Base-by-base conservation (phyloP, 23 red algal species). In the Gracilaria gracilis region DNA sequence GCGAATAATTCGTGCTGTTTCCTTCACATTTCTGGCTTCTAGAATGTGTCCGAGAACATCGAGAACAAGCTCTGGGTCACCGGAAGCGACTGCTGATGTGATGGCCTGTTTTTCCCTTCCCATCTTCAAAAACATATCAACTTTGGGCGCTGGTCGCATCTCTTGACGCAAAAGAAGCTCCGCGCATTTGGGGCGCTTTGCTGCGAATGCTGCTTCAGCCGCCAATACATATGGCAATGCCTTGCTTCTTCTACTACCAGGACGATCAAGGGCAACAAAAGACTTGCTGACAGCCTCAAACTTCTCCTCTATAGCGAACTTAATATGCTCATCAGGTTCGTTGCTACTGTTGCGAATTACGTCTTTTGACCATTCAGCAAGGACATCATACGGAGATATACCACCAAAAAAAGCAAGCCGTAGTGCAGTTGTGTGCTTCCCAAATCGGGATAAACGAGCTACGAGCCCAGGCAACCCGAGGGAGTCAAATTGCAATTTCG, bases 1-100 rank as follows among this genome's bases (percentile, higher is more conserved):
- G 19, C 81, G 91, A 58, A 94, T 36, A 31, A 94, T 67, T 54
- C 61, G 42, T 13, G 91, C 91, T 46, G 71, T 75, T 44, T 87
- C 81, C 31, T 59, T 59, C 37, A 94, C 81, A 61, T 57, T 89
- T 33, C 73, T 91, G 11, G 24, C 28, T 67, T 81, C 57, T 32
- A 81, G 50, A 32, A 91, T 67, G 20, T 40, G 27, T 13, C 78
- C 62, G 23, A 91, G 50, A 0, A 80, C 91, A 29, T 85, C 91
- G 12, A 94, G 51, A 40, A 94, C 72, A 20, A 94, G 91, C 75
- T 94, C 91, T 50, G 73, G 80, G 71, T 94, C 91, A 39, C 81
- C 81, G 24, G 91, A 86, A 38, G 46, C 61, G 16, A 94, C 81
- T 24, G 91, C 81, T 23, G 83, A 62, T 36, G 25, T 34, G 29